Evolutionary conservation across 768 basidiomycete species (phyloP), one percentile per base, ranked within the genome.

Genomic region (Termitomyces sp.): DNA sequence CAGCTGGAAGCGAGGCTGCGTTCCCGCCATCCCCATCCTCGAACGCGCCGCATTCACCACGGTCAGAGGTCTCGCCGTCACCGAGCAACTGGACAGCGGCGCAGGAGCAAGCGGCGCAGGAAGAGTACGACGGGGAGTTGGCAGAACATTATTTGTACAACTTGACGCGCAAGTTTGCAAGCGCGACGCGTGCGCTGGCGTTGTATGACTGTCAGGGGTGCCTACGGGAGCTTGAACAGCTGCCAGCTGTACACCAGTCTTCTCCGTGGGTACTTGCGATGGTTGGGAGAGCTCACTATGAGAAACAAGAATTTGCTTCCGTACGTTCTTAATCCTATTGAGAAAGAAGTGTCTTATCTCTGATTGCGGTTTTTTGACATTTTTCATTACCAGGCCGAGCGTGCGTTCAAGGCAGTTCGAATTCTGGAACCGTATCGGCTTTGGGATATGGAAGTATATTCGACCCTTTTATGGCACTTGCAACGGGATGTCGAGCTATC

Each of bases 401-500:
- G 92, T 64, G 91, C 91, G 20, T 98, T 95, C 76, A 82, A 83
- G 60, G 81, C 85, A 16, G 83, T 92, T 48, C 82, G 94, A 40
- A 75, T 75, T n/a, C 74, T 91, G 56, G 89, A 98, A 59, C 95
- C 95, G n/a, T 89, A 92, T 76, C 84, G 91, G 22, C 69, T 95
- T 54, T 83, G 83, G 76, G 91, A 94, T 68, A 94, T 97, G 91
- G 95, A 98, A 71, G 84, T 94, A 39, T 97, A 93, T 72, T 97
- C 95, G 43, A 97, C 97, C 25, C 80, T 96, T 33, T 76, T 98
- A 42, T 99, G 96, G 96, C 96, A 98, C 71, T 75, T 97, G 46
- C 88, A 91, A 66, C 82, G 85, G 60, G 84, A 83, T 59, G 85
- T 94, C 50, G 83, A 89, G 60, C 79, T 99, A 55, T 94, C 96